Conservation (phyloP, 805 yeast species). For the Zygosaccharomyces bailii region DNA sequence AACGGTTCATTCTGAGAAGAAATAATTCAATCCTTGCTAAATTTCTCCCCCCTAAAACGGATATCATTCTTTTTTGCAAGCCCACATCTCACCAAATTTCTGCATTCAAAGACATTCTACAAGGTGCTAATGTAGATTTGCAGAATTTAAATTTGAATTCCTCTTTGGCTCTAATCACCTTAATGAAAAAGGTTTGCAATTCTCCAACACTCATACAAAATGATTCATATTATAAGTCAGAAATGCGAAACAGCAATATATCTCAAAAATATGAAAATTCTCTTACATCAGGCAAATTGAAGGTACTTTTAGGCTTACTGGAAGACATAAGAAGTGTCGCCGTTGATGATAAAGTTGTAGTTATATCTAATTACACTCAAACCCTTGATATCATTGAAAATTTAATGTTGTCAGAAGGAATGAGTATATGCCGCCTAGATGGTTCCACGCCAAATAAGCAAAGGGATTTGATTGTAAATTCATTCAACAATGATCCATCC, state of each 20-base stretch:
- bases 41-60: slow-evolving; percentile 71
- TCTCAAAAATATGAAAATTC: slow-evolving; percentile 19
- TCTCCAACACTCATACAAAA: slow-evolving; percentile 61
- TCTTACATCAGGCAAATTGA: slow-evolving; percentile 58
- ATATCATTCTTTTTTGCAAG: slow-evolving; percentile 68
- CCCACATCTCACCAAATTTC: slow-evolving; percentile 63
- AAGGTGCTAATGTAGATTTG: slow-evolving; percentile 30
- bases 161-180: slow-evolving; percentile 65
- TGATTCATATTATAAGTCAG: slow-evolving; percentile 39
- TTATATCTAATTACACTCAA: slow-evolving; percentile 84
- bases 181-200: slow-evolving; percentile 78
- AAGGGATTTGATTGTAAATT: slow-evolving; percentile 62
- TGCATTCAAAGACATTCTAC: slow-evolving; percentile 50
- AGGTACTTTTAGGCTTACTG: slow-evolving; percentile 55
- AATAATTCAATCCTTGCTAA: slow-evolving; percentile 54
- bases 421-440: slow-evolving; percentile 65
- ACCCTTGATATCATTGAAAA: slow-evolving; percentile 74
- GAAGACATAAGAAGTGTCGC: slow-evolving; percentile 42
- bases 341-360: slow-evolving; percentile 68
- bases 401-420: slow-evolving; percentile 46
- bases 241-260: slow-evolving; percentile 11
- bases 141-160: slow-evolving; percentile 34
- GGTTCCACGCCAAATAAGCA: slow-evolving; percentile 73
- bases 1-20: slow-evolving; percentile 67
- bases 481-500: slow-evolving; percentile 55